phyloP scores from a whole-genome alignment of 352 stramenopile species.

The Globisporangium heterothallicum region DNA sequence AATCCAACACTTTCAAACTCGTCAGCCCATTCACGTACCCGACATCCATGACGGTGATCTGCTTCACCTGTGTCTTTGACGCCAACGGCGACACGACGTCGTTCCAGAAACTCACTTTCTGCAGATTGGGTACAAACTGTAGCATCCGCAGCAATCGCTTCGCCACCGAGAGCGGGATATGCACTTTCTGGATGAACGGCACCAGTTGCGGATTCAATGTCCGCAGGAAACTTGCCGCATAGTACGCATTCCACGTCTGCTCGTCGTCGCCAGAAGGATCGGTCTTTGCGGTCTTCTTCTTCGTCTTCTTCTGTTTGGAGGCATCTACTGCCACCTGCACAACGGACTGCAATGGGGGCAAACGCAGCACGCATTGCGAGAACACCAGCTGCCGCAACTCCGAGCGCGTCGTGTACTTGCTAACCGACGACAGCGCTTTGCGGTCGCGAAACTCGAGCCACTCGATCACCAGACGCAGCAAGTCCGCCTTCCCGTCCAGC shows the following conservation, averaged over 20 bases:
- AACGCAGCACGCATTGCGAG: slow-evolving; percentile 28
- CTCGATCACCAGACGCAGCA: slow-evolving; percentile 33
- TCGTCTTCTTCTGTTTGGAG: slow-evolving; percentile 1
- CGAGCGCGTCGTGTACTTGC: slow-evolving; percentile 19
- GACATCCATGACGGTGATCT: slow-evolving; percentile 35
- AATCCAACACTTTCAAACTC: slow-evolving; percentile 20
- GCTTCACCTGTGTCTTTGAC: slow-evolving; percentile 5
- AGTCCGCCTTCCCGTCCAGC: slow-evolving; percentile 37
- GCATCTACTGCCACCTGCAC: neutral
- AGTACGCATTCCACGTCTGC: slow-evolving; percentile 18
- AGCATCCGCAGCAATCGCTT: slow-evolving; percentile 37
- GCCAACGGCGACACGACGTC: neutral
- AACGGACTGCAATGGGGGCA: slow-evolving; percentile 22
- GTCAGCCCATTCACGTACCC: slow-evolving; percentile 26
- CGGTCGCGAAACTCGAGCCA: slow-evolving; percentile 36
- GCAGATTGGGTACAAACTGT: slow-evolving; percentile 23
- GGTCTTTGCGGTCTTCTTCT: neutral
- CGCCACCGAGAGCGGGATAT: slow-evolving; percentile 28
- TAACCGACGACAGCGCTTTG: slow-evolving; percentile 31
- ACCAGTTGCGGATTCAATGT: slow-evolving; percentile 25
- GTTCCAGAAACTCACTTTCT: slow-evolving; percentile 32
- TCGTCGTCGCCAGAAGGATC: slow-evolving; percentile 6
- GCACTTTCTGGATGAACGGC: slow-evolving; percentile 22
- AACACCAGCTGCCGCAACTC: slow-evolving; percentile 41
- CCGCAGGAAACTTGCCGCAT: slow-evolving; percentile 27